Conservation (phyloP, 768 basidiomycete species). For the Auriscalpium microsporum region DNA sequence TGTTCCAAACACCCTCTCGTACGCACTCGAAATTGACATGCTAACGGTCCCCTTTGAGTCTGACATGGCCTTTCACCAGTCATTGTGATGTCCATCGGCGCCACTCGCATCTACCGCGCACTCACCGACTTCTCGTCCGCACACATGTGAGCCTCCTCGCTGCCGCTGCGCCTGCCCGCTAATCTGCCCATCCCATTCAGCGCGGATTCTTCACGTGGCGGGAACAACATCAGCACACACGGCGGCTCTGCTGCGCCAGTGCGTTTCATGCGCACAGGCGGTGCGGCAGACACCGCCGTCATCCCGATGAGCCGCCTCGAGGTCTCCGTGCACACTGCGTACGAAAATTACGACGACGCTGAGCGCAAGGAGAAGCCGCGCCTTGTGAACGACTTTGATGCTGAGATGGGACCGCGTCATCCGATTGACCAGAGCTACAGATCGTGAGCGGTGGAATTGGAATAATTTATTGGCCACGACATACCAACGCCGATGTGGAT, state of each 20-base stretch:
- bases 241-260: neutral
- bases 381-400: no score
- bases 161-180: no score
- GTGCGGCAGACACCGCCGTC: neutral
- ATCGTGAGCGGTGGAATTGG: no score
- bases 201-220: neutral
- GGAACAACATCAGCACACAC: neutral
- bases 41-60: neutral
- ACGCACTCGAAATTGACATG: neutral
- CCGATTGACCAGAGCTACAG: no score
- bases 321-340: neutral
- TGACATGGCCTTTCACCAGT: neutral
- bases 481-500: no score
- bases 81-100: constrained; percentile 1
- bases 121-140: neutral
- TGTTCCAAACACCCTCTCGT: constrained; percentile 6
- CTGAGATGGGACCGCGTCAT: no score
- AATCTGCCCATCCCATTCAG: neutral
- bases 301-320: neutral
- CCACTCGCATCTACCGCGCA: constrained; percentile 6
- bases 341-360: neutral
- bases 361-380: no score
- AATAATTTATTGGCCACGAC: no score
- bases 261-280: neutral
- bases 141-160: no score